Evolutionary conservation across 2,329 filamentous ascomycete genomes (phyloP).

Genomic region (Aspergillus fumigatiaffinis): DNA sequence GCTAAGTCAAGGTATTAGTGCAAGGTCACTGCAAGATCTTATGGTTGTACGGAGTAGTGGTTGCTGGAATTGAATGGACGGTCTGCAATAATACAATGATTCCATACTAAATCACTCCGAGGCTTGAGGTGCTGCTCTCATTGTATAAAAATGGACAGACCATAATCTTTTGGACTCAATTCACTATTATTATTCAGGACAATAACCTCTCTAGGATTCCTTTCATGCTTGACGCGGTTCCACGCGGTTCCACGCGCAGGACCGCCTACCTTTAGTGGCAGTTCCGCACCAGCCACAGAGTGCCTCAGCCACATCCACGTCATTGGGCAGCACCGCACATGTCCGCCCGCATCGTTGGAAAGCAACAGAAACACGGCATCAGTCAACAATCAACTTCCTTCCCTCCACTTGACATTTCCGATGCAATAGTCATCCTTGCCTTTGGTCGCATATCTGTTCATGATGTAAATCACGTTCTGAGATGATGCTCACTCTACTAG

Average conservation of each 20-base stretch:
- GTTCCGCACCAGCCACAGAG: slow-evolving; percentile 13
- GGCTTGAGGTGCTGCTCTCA: neutral
- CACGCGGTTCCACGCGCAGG: slow-evolving; percentile 13
- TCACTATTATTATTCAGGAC: neutral
- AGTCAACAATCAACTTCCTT: neutral
- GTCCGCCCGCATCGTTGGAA: slow-evolving; percentile 3
- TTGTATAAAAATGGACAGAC: neutral
- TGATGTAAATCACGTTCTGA: neutral
- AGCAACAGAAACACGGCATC: neutral
- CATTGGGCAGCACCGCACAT: slow-evolving; percentile 24
- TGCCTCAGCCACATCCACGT: slow-evolving; percentile 27
- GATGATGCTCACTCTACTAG: slow-evolving; percentile 13
- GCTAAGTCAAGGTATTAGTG: neutral
- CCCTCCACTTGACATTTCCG: neutral
- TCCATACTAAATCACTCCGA: neutral
- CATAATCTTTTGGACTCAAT: neutral
- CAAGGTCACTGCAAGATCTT: neutral
- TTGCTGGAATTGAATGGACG: neutral
- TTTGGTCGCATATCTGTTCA: neutral
- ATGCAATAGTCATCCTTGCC: neutral
- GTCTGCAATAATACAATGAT: neutral
- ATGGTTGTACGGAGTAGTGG: neutral
- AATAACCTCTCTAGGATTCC: neutral
- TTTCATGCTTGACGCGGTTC: neutral
- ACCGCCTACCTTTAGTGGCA: slow-evolving; percentile 12